Evolutionary conservation across 306 rosid genomes (phyloP).

Genomic region (Glycine soja): DNA sequence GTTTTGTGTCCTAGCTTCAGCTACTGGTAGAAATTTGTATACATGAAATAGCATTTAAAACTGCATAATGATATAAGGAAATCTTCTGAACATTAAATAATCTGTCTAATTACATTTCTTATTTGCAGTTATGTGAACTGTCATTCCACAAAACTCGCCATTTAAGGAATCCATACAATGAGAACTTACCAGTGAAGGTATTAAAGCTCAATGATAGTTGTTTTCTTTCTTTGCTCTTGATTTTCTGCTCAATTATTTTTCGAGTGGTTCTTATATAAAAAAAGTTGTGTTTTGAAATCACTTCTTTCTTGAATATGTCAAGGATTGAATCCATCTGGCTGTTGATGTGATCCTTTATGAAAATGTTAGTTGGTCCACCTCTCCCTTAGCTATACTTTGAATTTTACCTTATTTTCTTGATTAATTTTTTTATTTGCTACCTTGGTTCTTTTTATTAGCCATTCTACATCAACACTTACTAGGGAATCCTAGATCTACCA

Average conservation of each 20-base stretch:
- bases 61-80: slow-evolving; percentile 29
- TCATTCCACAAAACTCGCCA: slow-evolving; percentile 99
- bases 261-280: slow-evolving; percentile 12
- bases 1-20: slow-evolving; percentile 8
- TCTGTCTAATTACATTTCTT: slow-evolving; percentile 52
- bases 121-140: slow-evolving; percentile 91
- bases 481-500: slow-evolving; percentile 18
- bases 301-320: slow-evolving; percentile 18
- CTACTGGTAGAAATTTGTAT: slow-evolving; percentile 20
- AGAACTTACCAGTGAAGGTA: slow-evolving; percentile 99
- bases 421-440: slow-evolving; percentile 14
- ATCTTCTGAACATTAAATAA: slow-evolving; percentile 30
- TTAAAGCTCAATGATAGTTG: slow-evolving; percentile 35
- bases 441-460: not conserved
- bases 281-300: slow-evolving; percentile 19
- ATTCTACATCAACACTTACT: slow-evolving; percentile 11
- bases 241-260: not conserved
- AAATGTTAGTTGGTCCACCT: slow-evolving; percentile 24
- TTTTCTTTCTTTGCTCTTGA: slow-evolving; percentile 38
- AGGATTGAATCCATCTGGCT: slow-evolving; percentile 21
- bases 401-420: not conserved
- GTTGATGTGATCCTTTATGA: slow-evolving; percentile 40
- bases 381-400: not conserved
- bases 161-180: slow-evolving; percentile 96
- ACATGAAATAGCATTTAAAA: slow-evolving; percentile 7